Base-by-base conservation (phyloP, 257 asterid species). In the Lantana camara region DNA sequence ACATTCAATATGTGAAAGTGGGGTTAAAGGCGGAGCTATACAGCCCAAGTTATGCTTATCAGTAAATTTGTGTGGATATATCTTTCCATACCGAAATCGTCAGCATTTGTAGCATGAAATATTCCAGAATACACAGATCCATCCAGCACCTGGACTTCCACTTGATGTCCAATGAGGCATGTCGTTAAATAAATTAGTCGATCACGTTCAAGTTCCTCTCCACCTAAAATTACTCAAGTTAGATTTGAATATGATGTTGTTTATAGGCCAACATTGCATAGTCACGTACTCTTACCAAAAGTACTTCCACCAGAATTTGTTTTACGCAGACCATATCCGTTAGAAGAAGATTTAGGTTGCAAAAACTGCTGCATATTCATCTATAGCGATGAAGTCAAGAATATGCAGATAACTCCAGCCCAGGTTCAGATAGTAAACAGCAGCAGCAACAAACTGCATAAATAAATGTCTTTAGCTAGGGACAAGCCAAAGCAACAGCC, bases 161-260 rank as follows among this genome's bases (percentile, higher is more conserved):
- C 94, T 27, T 75, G 82, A 63, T 80, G 82, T 57, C 90, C 90
- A 47, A 85, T 75, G 67, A 85, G 94, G 72, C 87, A 79, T 35
- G 90, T 71, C 27, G 74, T 71, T 62, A 75, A 21, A 70, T 85
- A 85, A 44, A 80, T 69, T 58, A 77, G 74, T 4, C 84, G 83
- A 52, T 85, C 94, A 52, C 81, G 73, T 56, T 84, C 70, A 63
- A 69, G 57, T 37, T 71, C 87, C 66, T 79, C 80, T 79, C 63
- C 66, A 32, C 85, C 88, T 78, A 73, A 52, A 68, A 65, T 44
- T 52, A 49, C 24, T 44, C 50, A 53, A 45, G 64, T 67, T 27
- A 63, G 72, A 68, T 27, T 23, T 34, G 37, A 38, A 34, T 15
- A 46, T 2, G 23, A 52, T 12, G 49, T 11, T 2, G 29, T 58